Evolutionary conservation across 139 green algal genomes (phyloP), one percentile per base, ranked within the genome.

Genomic region (Zygnema cylindricum): DNA sequence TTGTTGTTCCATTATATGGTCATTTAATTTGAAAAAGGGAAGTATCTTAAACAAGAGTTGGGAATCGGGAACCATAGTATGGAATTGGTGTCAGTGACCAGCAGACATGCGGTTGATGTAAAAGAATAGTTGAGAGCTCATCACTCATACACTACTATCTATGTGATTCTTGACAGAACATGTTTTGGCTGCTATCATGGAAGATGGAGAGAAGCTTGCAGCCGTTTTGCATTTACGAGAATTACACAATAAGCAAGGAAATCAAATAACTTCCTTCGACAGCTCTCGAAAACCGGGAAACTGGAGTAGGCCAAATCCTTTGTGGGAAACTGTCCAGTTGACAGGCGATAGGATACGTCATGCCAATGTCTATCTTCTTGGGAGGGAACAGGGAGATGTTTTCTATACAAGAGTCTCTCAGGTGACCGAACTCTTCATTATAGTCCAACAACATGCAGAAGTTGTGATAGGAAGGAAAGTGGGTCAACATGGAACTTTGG

Each of bases 271-370:
- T 7, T 16, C 71, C 3, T 16, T 7, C 16, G 38, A 16, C 71
- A 79, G 71, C 71, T 11, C 38, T 41, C 71, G 11, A 11, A 3
- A 23, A 11, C 7, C 36, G 11, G 21, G 11, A 7, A 41, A 3
- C 16, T 25, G 16, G 36, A 54, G 36, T 11, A 16, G 3, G 36
- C 36, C 71, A 41, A 79, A 16, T 43, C 11, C 21, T 11, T 16
- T 79, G 11, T 79, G 71, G 71, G 71, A 79, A 16, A 16, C 71
- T 16, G 16, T 79, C 71, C 71, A 79, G 71, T 16, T 79, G 71
- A 16, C 71, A 43, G 71, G 71, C 11, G 38, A 16, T 16, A 43
- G 7, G 7, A 43, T 79, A 3, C 71, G 71, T 23, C 71, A 16
- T 11, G 3, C 71, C 3, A 79, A 79, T 43, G 71, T 43, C 7